phyloP scores from a whole-genome alignment of 441 rosid genomes.

The Omphalea diandra region DNA sequence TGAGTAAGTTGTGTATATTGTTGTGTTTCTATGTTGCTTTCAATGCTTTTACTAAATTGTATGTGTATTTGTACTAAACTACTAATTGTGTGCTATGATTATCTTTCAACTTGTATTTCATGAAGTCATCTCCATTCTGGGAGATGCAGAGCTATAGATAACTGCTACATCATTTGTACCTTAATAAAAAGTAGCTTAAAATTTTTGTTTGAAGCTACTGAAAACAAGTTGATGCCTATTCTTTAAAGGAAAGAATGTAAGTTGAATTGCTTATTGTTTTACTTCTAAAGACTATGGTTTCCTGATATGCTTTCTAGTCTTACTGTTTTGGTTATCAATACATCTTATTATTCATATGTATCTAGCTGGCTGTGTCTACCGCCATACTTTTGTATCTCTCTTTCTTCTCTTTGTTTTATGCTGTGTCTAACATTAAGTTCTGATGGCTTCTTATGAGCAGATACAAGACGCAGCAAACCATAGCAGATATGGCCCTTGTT shows the following conservation, averaged over 20 bases:
- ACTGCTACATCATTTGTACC: neutral
- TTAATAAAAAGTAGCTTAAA: neutral
- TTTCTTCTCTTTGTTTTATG: neutral
- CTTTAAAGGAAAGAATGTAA: neutral
- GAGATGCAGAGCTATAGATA: neutral
- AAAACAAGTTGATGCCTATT: neutral
- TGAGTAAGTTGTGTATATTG: conserved; percentile 50
- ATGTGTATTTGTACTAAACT: too few relatives aligned
- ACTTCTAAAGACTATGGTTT: neutral
- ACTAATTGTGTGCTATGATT: neutral
- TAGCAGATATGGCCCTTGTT: conserved; percentile 56
- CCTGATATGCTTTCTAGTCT: neutral
- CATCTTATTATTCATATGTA: neutral
- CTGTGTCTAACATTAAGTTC: neutral
- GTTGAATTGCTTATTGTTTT: neutral
- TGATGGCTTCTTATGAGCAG: conserved; percentile 41
- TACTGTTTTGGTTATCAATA: neutral
- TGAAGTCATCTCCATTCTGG: too few relatives aligned
- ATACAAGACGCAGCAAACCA: conserved; percentile 46
- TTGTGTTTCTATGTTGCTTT: neutral
- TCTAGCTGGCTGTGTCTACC: neutral
- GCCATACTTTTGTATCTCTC: neutral
- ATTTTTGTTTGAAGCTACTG: neutral
- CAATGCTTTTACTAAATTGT: neutral
- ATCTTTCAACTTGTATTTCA: too few relatives aligned